Evolutionary conservation across 331 rosid species (phyloP).

Genomic region (Erythrophleum ivorense): DNA sequence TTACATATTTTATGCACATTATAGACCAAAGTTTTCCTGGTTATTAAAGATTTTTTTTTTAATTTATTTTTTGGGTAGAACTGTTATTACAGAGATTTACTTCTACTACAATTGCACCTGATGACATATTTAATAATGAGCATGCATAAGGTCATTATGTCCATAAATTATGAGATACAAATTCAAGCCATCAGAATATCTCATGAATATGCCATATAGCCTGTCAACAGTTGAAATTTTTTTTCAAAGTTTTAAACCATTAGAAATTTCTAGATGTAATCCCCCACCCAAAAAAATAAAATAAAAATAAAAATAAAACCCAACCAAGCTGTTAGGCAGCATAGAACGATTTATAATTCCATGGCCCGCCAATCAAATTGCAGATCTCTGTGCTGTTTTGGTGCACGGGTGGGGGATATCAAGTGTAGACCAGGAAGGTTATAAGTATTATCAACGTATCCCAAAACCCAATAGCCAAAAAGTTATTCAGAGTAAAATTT

Average conservation of each 20-base stretch:
- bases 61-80: neutral
- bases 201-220: neutral
- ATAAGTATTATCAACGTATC: slow-evolving; percentile 14
- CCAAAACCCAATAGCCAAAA: slow-evolving; percentile 28
- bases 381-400: neutral
- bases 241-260: neutral
- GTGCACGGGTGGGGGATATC: too few relatives aligned
- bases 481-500: slow-evolving; percentile 16
- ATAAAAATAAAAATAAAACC: too few relatives aligned
- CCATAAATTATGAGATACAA: slow-evolving; percentile 23
- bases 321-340: neutral
- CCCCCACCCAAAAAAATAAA: neutral
- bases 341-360: too few relatives aligned
- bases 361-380: neutral
- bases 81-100: neutral
- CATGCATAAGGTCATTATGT: slow-evolving; percentile 29
- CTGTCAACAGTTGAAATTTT: neutral
- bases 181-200: neutral
- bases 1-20: neutral
- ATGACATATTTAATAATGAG: slow-evolving; percentile 28
- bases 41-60: neutral
- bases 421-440: neutral
- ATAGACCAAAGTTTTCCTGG: neutral
- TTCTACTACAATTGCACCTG: neutral
- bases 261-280: neutral